A percentile compares a stretch with the other conserved stretches of the same genome.
phyloP scores from a whole-genome alignment of 2,329 filamentous ascomycete species.

The Aspergillus fructus region DNA sequence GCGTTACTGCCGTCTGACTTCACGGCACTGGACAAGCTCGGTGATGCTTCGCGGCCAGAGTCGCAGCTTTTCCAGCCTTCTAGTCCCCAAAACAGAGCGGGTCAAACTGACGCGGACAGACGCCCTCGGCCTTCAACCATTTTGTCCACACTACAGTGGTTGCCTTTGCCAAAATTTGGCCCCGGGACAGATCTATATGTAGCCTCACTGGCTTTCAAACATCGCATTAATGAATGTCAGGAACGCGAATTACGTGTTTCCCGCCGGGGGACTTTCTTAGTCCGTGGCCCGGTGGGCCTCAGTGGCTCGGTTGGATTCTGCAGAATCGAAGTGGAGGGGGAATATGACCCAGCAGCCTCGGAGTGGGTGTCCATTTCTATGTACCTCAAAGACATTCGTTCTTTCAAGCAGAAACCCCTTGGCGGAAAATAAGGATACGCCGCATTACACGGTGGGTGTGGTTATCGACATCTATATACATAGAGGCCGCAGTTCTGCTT shows the following conservation, averaged over 20 bases:
- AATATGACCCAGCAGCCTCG: slow-evolving; percentile 33
- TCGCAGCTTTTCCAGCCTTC: slow-evolving; percentile 17
- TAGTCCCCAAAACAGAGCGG: slow-evolving; percentile 14
- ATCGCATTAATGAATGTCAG: slow-evolving; percentile 27
- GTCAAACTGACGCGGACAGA: slow-evolving; percentile 16
- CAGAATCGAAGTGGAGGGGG: slow-evolving; percentile 35
- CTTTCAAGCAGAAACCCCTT: slow-evolving; percentile 28
- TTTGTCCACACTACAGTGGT: slow-evolving; percentile 32
- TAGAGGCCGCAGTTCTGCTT: neutral
- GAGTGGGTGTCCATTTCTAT: slow-evolving; percentile 32
- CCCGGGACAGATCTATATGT: slow-evolving; percentile 35
- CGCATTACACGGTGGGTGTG: neutral
- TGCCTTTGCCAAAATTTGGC: slow-evolving; percentile 35
- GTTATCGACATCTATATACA: neutral
- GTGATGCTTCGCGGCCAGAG: slow-evolving; percentile 18
- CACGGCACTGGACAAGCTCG: slow-evolving; percentile 18
- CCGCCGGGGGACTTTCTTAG: slow-evolving; percentile 33
- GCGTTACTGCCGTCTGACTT: slow-evolving; percentile 15
- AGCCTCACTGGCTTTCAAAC: slow-evolving; percentile 34
- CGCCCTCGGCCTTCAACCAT: slow-evolving; percentile 28
- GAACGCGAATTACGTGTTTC: slow-evolving; percentile 21
- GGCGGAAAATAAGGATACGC: slow-evolving; percentile 13
- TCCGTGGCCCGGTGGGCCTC: slow-evolving; percentile 35
- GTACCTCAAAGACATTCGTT: slow-evolving; percentile 31
- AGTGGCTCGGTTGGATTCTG: slow-evolving; percentile 35